Conservation (phyloP, 306 rosid genomes). For the Vigna unguiculata region DNA sequence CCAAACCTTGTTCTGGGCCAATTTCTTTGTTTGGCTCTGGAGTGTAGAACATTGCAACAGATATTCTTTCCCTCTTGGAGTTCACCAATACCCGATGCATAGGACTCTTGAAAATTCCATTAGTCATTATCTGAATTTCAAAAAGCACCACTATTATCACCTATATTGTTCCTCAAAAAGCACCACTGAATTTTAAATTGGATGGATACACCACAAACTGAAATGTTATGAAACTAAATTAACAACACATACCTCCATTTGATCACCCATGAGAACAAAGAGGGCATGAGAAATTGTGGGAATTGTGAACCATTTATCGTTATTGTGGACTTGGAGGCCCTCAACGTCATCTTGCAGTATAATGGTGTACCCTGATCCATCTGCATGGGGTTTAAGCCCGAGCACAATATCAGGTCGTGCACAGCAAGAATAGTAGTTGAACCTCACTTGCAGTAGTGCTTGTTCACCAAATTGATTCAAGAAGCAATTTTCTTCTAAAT, state of each 20-base stretch:
- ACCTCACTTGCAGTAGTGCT: constrained; percentile 43
- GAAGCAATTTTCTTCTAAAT: constrained; percentile 51
- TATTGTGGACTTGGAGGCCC: constrained; percentile 42
- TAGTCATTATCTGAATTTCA: constrained; percentile 55
- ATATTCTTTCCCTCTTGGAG: constrained; percentile 54
- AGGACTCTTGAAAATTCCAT: constrained; percentile 60
- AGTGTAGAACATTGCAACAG: constrained; percentile 50
- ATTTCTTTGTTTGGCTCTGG: constrained; percentile 58
- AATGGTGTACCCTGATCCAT: constrained; percentile 38
- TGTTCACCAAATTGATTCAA: constrained; percentile 51
- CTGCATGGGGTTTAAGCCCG: constrained; percentile 45
- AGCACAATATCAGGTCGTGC: constrained; percentile 36
- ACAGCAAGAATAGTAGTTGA: constrained; percentile 37
- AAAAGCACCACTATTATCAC: background rate
- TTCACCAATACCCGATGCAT: constrained; percentile 59
- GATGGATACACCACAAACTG: too few relatives aligned
- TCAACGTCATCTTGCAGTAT: constrained; percentile 44
- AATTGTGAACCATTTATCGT: constrained; percentile 48
- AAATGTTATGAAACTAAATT: too few relatives aligned
- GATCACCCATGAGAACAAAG: constrained; percentile 53
- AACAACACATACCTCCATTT: constrained; percentile 44
- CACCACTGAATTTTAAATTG: too few relatives aligned
- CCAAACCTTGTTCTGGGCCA: constrained; percentile 54
- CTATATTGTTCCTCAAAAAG: too few relatives aligned
- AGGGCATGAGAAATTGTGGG: constrained; percentile 52